Base-by-base conservation (phyloP, 2,329 filamentous ascomycete genomes). In the Cladosporium colombiae region DNA sequence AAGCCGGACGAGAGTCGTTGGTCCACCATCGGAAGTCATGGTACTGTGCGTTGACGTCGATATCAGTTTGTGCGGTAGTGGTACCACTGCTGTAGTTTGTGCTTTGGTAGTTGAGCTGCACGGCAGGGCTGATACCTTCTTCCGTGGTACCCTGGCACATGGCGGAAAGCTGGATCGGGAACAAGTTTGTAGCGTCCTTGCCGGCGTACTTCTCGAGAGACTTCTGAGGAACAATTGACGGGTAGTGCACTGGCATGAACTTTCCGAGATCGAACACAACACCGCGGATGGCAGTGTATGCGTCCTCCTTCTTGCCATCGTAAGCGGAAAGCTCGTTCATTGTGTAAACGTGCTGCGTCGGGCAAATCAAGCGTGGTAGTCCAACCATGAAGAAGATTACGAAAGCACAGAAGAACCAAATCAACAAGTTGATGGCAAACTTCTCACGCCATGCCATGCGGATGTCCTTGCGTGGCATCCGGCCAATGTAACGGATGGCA, bases 401-500 rank as follows among this genome's bases (percentile, higher is more conserved):
- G 58, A 91, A 79, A 18, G 81, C 82, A 80, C 94, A 98, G 76
- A 85, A 87, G 65, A 94, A 81, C 95, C 96, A 99, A 76, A 99
- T 99, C 75, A 98, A 85, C 77, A 99, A 84, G 82, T 99, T 99
- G 84, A 99, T 99, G 63, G 95, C 94, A 66, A 99, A 78, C 83
- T 99, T 99, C 78, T 99, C 95, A 75, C 95, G 86, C 95, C 95
- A 99, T 0, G 95, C 95, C 76, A 91, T 85, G 27, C 93, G 91
- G 10, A 99, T 88, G 77, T 99, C 95, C 76, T 96, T 96, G 68
- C 95, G 91, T 67, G 90, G 86, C 90, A 97, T 97, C 61, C 91
- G 86, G 25, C 94, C 94, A 49, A 96, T 68, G 72, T 84, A 83
- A 63, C 88, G 86, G 75, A 98, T 91, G 52, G 89, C 74, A 72